A percentile compares a stretch with the other conserved stretches of the same genome.
Evolutionary conservation across 768 basidiomycete genomes (phyloP).

Genomic region (Punctularia strigosozonata): DNA sequence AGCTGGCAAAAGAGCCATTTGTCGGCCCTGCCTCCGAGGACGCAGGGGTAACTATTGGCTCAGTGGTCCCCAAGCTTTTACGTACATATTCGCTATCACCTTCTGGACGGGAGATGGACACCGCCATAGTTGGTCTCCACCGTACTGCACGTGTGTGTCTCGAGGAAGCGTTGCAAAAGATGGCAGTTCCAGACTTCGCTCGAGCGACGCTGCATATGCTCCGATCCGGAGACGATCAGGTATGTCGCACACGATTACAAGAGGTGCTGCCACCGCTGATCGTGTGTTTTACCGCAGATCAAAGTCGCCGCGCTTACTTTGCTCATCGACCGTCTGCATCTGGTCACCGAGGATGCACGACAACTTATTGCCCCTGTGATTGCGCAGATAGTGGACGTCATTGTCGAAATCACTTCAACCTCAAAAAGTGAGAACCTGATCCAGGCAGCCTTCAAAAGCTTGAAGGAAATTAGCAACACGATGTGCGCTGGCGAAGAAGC

Average conservation of each 20-base stretch:
- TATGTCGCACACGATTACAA: conserved; percentile 18
- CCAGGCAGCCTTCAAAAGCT: conserved; percentile 36
- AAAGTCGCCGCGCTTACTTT: conserved; percentile 61
- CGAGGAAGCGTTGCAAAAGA: conserved; percentile 32
- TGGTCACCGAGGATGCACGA: not conserved
- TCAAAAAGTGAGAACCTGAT: conserved; percentile 29
- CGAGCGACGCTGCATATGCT: conserved; percentile 43
- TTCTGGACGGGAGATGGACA: no score
- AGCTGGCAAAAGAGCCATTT: no score
- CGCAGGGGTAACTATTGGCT: no score
- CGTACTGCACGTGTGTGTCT: conserved; percentile 8
- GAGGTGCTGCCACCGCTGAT: conserved; percentile 3
- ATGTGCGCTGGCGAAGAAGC: no score
- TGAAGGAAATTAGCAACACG: no score
- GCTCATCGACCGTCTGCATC: conserved; percentile 39
- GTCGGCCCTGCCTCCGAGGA: no score
- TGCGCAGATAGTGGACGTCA: conserved; percentile 36
- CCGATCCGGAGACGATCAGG: conserved; percentile 37
- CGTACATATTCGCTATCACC: no score
- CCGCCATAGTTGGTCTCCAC: conserved; percentile 4
- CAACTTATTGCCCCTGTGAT: no score
- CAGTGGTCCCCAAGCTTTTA: no score
- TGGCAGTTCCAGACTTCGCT: conserved; percentile 66
- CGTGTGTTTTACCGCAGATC: conserved; percentile 27
- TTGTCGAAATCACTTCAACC: conserved; percentile 35